A percentile compares a stretch with the other conserved stretches of the same genome.
Evolutionary conservation across 2,329 filamentous ascomycete genomes (phyloP).

Genomic region (Diaporthe vaccinii): DNA sequence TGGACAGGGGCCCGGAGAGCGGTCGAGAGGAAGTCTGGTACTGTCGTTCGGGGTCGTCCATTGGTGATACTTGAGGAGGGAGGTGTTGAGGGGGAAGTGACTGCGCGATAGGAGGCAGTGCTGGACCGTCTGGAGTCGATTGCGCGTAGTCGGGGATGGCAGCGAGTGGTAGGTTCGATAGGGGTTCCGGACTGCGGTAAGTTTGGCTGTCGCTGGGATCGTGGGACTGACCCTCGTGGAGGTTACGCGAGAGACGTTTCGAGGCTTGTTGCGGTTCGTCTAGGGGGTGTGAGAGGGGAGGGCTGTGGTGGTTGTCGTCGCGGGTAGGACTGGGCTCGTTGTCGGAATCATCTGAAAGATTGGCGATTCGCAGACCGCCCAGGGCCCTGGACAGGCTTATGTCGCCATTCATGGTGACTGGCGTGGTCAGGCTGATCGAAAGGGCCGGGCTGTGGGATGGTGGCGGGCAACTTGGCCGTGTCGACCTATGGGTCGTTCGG

Average conservation of each 20-base stretch:
- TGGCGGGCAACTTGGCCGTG: conserved; percentile 36
- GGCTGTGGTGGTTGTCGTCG: conserved; percentile 46
- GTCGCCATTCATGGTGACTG: conserved; percentile 84
- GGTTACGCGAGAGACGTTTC: conserved; percentile 40
- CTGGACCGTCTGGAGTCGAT: conserved; percentile 41
- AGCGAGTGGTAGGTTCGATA: conserved; percentile 6
- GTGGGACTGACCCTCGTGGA: conserved; percentile 30
- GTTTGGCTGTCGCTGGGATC: conserved; percentile 20
- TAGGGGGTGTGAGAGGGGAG: conserved; percentile 41
- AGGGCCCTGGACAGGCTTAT: conserved; percentile 92
- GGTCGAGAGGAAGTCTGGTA: conserved; percentile 47
- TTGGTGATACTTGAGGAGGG: conserved; percentile 36
- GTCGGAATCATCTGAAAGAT: conserved; percentile 81
- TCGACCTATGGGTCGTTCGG: conserved; percentile 32
- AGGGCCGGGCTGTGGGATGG: conserved; percentile 38
- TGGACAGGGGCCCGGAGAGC: conserved; percentile 49
- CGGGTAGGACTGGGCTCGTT: conserved; percentile 48
- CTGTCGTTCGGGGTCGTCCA: conserved; percentile 39
- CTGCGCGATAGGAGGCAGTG: conserved; percentile 1
- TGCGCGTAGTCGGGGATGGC: conserved; percentile 42
- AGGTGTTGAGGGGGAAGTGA: conserved; percentile 28
- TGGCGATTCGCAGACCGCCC: conserved; percentile 95
- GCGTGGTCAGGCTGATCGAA: conserved; percentile 35
- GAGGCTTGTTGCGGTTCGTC: conserved; percentile 31
- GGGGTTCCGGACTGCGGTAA: conserved; percentile 26